A percentile compares a stretch with the other conserved stretches of the same genome.
Conservation (phyloP, 768 basidiomycete species). For the Russula earlei region DNA sequence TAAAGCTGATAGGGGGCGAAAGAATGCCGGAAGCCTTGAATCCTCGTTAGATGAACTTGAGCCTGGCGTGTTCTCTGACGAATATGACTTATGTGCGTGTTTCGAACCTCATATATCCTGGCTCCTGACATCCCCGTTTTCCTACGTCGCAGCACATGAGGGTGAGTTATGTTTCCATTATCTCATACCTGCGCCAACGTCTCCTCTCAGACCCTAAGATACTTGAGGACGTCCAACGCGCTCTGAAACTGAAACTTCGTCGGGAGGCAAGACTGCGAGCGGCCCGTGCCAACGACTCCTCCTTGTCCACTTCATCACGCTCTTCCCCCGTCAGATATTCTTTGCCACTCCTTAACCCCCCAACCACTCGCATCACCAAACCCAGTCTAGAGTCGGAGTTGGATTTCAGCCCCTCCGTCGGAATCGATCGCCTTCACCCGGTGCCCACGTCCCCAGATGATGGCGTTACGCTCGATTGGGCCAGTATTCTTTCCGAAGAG, state of each 20-base stretch:
- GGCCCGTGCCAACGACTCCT: conserved; percentile 16
- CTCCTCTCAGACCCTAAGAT: conserved; percentile 57
- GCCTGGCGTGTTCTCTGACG: conserved; percentile 46
- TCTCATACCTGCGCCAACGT: conserved; percentile 12
- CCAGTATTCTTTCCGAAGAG: conserved; percentile 44
- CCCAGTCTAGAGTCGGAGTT: conserved; percentile 36
- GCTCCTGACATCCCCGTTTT: conserved; percentile 1
- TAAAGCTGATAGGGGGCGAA: conserved; percentile 13
- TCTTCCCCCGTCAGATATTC: conserved; percentile 18
- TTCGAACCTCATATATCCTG: not conserved
- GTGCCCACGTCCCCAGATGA: conserved; percentile 62
- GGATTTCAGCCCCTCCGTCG: conserved; percentile 62
- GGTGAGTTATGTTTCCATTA: conserved; percentile 36
- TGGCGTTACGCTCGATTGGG: conserved; percentile 68
- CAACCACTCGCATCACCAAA: conserved; percentile 17
- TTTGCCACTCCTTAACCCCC: conserved; percentile 27
- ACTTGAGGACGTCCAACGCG: conserved; percentile 71
- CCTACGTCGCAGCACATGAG: conserved; percentile 51
- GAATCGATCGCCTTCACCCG: conserved; percentile 42
- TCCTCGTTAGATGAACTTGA: conserved; percentile 19
- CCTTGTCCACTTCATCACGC: conserved; percentile 23
- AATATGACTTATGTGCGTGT: conserved; percentile 68
- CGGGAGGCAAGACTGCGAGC: conserved; percentile 54
- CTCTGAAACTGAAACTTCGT: conserved; percentile 61
- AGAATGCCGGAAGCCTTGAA: not conserved